Base-by-base conservation (phyloP, 345 rosid genomes). In the Limnanthes douglasii region DNA sequence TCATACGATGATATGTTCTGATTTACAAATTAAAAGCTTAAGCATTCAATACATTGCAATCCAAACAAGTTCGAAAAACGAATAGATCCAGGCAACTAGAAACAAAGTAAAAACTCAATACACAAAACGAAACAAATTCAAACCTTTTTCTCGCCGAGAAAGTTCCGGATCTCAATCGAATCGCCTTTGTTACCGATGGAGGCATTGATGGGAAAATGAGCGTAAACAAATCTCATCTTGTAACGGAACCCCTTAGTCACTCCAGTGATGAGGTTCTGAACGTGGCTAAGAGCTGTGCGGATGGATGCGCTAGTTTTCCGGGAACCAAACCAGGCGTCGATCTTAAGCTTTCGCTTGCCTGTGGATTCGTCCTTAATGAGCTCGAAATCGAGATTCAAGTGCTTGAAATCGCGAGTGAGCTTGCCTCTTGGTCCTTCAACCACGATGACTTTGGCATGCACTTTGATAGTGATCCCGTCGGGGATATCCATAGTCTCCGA, bases 191-290 rank as follows among this genome's bases (percentile, higher is more conserved):
- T 54, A 3, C 54, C 40, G 56, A 82, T 82, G 17, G 85, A 74
- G 7, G 94, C 85, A 41, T 82, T 82, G 61, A 77, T 82, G 2
- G 85, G 90, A 6, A 82, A 82, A 49, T 82, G 94, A 36, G 90
- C 88, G 28, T 77, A 82, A 34, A 82, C 90, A 42, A 82, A 82
- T 18, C 94, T 56, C 94, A 82, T 82, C 69, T 64, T 82, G 72
- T 82, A 82, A 8, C 68, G 69, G 48, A 73, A 82, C 1, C 94
- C 94, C 60, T 60, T 53, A 32, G 78, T 74, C 12, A 74, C 83
- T 28, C 83, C 83, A 30, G 72, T 59, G 18, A 74, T 74, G 42
- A 82, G 81, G 11, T 82, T 82, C 48, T 31, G 39, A 1, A 82
- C 78, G 50, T 77, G 88, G 46, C 85, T 82, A 18, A 77, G 64